A percentile compares a stretch with the other conserved stretches of the same genome.
phyloP scores from a whole-genome alignment of 257 asterid species.

The Vinca minor region DNA sequence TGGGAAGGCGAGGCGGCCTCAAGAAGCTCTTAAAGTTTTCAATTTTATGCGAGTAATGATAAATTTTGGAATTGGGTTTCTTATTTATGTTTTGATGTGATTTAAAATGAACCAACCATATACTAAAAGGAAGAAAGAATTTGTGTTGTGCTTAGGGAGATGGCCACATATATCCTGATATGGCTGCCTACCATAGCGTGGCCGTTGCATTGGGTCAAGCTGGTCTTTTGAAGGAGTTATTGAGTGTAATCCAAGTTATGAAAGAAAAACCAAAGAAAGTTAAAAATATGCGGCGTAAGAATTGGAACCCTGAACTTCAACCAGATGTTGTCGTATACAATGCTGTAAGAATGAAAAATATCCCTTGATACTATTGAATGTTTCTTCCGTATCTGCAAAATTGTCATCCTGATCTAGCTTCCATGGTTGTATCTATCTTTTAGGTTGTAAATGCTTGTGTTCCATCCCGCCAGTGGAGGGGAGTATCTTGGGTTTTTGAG shows the following conservation, averaged over 20 bases:
- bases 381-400: slow-evolving; percentile 7
- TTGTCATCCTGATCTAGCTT: slow-evolving; percentile 12
- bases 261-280: slow-evolving; percentile 63
- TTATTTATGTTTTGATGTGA: slow-evolving; percentile 5
- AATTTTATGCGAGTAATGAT: slow-evolving; percentile 70
- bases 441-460: slow-evolving; percentile 94
- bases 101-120: slow-evolving; percentile 4
- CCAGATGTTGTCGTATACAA: slow-evolving; percentile 80
- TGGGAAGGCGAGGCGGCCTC: slow-evolving; percentile 62
- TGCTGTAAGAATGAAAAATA: slow-evolving; percentile 51
- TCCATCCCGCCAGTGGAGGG: slow-evolving; percentile 78
- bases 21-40: slow-evolving; percentile 74
- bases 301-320: slow-evolving; percentile 84
- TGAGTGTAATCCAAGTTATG: slow-evolving; percentile 61
- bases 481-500: slow-evolving; percentile 91
- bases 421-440: slow-evolving; percentile 14
- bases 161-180: slow-evolving; percentile 72
- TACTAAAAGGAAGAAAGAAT: background rate
- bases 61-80: background rate
- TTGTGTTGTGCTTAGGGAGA: slow-evolving; percentile 50
- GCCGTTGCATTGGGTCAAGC: slow-evolving; percentile 87
- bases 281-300: slow-evolving; percentile 45
- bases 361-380: background rate
- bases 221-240: slow-evolving; percentile 74
- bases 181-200: slow-evolving; percentile 83